A percentile compares a stretch with the other conserved stretches of the same genome.
These are phyloP conservation scores for Eimeria falciformis DNA, from an alignment of 169 alveolate genomes.

Conservation along the genomic window DNA sequence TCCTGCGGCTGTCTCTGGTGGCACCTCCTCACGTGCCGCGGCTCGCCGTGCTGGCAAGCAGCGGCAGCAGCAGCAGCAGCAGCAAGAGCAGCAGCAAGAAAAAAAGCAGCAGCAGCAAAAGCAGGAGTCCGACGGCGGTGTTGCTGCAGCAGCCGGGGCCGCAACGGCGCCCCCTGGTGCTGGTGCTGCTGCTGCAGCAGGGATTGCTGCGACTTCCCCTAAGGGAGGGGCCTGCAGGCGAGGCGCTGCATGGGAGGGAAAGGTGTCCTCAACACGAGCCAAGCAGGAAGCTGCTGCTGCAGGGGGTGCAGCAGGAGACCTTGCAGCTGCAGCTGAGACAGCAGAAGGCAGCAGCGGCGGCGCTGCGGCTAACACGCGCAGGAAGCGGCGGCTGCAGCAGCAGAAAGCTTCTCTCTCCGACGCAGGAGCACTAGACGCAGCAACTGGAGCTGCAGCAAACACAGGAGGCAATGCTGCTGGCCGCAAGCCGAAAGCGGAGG, in stretches of 20 bases:
- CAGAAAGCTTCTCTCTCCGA: too few species aligned
- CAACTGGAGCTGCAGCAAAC: conserved; percentile 14
- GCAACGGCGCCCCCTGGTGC: too few species aligned
- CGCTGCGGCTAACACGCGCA: not conserved
- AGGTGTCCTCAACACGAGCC: too few species aligned
- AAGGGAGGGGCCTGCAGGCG: too few species aligned
- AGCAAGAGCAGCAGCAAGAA: not conserved
- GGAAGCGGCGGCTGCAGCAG: conserved; percentile 8
- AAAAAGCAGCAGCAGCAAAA: not conserved
- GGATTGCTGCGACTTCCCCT: too few species aligned
- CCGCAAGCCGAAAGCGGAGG: not conserved
- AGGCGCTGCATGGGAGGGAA: too few species aligned
- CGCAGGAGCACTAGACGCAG: not conserved
- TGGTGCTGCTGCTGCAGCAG: too few species aligned
- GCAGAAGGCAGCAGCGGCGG: not conserved
- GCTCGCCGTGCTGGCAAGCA: conserved; percentile 9
- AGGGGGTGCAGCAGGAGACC: not conserved
- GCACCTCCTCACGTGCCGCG: not conserved
- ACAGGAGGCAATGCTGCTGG: conserved; percentile 14
- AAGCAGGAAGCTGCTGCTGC: not conserved
- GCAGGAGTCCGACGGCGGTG: too few species aligned
- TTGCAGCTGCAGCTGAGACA: not conserved
- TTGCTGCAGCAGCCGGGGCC: too few species aligned
- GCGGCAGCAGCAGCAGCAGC: not conserved
- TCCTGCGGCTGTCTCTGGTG: conserved; percentile 24